Evolutionary conservation across 169 alveolate species (phyloP).

Genomic region (Eimeria zaria): DNA sequence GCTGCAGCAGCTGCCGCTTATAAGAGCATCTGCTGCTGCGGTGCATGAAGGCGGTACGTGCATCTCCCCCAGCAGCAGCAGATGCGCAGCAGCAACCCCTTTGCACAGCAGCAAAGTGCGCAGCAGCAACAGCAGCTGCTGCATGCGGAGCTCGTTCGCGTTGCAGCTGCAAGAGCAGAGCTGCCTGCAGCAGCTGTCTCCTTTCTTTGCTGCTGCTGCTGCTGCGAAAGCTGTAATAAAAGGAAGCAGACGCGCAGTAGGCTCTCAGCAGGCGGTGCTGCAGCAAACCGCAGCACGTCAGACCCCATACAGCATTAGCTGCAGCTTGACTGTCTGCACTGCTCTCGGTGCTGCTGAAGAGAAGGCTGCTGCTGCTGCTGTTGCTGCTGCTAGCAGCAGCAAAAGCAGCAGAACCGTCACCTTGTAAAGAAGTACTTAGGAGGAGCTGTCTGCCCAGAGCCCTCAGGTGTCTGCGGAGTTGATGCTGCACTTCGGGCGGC

Average conservation of each 20-base stretch:
- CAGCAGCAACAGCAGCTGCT: background rate
- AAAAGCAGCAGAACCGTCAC: conserved; percentile 10
- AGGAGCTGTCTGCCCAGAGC: conserved; percentile 31
- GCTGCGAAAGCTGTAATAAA: background rate
- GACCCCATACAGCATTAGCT: conserved; percentile 70
- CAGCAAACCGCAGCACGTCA: conserved; percentile 71
- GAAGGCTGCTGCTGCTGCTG: conserved; percentile 64
- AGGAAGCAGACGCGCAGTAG: background rate
- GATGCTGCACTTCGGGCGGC: background rate
- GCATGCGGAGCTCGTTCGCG: conserved; percentile 16
- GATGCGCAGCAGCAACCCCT: background rate
- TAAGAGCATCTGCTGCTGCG: conserved; percentile 9
- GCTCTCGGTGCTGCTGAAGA: conserved; percentile 10
- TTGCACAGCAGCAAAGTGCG: background rate
- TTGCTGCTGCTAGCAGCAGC: conserved; percentile 28
- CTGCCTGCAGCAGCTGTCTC: conserved; percentile 56
- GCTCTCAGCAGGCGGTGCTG: conserved; percentile 48
- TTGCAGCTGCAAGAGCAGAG: conserved; percentile 49
- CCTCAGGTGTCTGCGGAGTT: conserved; percentile 29
- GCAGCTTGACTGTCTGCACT: conserved; percentile 39
- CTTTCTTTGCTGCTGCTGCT: conserved; percentile 44
- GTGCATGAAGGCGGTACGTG: background rate
- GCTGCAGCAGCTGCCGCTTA: conserved; percentile 2
- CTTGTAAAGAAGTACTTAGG: background rate
- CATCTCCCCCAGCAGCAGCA: background rate